Evolutionary conservation across 139 green algal species (phyloP), one percentile per base, ranked within the genome.

Genomic region (Coccomyxa sp.): DNA sequence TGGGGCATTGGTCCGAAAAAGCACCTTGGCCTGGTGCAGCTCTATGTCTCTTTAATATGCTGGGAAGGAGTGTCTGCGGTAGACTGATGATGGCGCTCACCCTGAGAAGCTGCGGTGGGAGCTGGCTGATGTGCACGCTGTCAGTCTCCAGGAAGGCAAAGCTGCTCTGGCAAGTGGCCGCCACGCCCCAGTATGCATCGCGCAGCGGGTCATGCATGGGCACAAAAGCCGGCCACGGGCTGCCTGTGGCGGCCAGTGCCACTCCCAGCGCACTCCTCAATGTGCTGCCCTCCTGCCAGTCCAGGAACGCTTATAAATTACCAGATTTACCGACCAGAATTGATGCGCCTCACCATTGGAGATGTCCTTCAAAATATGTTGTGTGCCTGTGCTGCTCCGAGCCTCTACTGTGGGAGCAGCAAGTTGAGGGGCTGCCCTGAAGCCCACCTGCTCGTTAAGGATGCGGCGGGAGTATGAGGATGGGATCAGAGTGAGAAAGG

Each of bases 151-250:
- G 81, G 30, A 83, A 83, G 15, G 91, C 59, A 0, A 67, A 83
- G 21, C 76, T 59, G 30, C 30, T 63, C 1, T 71, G 63, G 10
- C 30, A 51, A 1, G 60, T 58, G 13, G 76, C 27, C 0, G 87
- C 89, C 16, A 90, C 68, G n/a, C 94, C 94, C n/a, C 79, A 88
- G 82, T 92, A 91, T 4, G 88, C 92, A 83, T 97, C 93, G 0
- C 94, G 79, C 81, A 94, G 82, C 0, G 85, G 87, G 74, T 97
- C 92, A 76, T 95, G 91, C 79, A 97, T 90, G 0, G 94, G 94
- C 74, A 97, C 57, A 45, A 96, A 87, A 31, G 91, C 83, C 13
- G 92, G 92, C 87, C 89, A 93, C n/a, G 85, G 21, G 45, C 89
- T 59, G 13, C 84, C 80, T 17, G 79, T 71, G 12, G 84, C 80